Evolutionary conservation across 2,329 filamentous ascomycete species (phyloP), one percentile per base, ranked within the genome.

Genomic region (Colletotrichum camelliae): DNA sequence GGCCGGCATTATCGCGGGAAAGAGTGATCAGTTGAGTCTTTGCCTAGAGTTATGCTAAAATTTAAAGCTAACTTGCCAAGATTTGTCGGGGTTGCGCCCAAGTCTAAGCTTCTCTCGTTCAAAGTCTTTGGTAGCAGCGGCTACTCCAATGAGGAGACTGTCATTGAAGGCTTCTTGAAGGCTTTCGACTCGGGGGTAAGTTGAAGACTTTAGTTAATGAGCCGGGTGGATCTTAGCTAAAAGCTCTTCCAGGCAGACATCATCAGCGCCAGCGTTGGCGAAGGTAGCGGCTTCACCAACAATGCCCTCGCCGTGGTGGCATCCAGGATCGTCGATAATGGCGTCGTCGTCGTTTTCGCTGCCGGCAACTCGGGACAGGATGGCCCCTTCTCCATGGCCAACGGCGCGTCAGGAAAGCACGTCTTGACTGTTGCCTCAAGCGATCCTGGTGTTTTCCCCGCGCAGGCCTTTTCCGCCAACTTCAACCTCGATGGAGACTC

Each of bases 361-460:
- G 88, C 87, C 8, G 89, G 89, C 21, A 91, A 91, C 71, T 85
- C 87, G 33, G 89, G 89, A 31, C 81, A 81, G 24, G 80, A 82
- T 16, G 89, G 89, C 0, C 84, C 89, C 0, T 90, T 91, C 79
- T 88, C 85, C 48, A 82, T 83, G 15, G 83, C 81, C 58, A 83
- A 82, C 7, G 87, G 86, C 5, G 82, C 86, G 4, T 84, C 85
- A 9, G 87, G 85, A 5, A 81, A 81, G 52, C 82, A 84, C 27
- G 86, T 86, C 12, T 82, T 87, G 16, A 82, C 85, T 4, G 83
- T 88, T 35, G 88, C 86, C 31, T 88, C 88, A 0, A 64, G 57
- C 43, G 68, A 70, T 15, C 57, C 68, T 29, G 68, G 60, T 9
- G 60, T 62, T 6, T 70, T 70, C n/a, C 68, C 68, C 6, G 68